phyloP scores from a whole-genome alignment of 2,329 filamentous ascomycete genomes.

The Bipolaris cookei region DNA sequence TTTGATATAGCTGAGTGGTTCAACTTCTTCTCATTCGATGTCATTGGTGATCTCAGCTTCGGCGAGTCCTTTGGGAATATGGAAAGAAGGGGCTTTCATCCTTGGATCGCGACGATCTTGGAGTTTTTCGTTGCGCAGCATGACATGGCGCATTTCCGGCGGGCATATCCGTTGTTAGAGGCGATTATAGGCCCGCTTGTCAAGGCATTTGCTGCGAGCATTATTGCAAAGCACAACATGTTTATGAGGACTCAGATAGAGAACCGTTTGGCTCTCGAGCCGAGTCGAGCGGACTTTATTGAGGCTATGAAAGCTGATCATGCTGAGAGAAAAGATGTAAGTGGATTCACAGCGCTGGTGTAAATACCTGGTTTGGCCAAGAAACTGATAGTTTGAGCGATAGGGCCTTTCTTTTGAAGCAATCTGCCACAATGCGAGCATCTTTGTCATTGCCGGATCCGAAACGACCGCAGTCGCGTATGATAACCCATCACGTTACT shows the following conservation, averaged over 20 bases:
- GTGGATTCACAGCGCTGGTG: no score
- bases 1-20: slow-evolving; percentile 26
- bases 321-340: no score
- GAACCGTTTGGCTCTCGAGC: no score
- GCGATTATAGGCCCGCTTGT: background rate
- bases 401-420: slow-evolving; percentile 19
- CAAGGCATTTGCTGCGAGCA: no score
- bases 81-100: slow-evolving; percentile 21
- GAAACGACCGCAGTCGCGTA: slow-evolving; percentile 23
- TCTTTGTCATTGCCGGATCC: slow-evolving; percentile 30
- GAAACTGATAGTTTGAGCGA: background rate
- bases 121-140: slow-evolving; percentile 21
- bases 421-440: slow-evolving; percentile 14
- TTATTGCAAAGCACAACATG: no score
- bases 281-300: no score
- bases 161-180: no score
- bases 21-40: slow-evolving; percentile 25
- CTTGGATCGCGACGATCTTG: slow-evolving; percentile 28
- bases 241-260: no score
- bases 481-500: background rate
- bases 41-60: slow-evolving; percentile 57
- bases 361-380: background rate
- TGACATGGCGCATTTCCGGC: slow-evolving; percentile 3
- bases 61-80: slow-evolving; percentile 52
- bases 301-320: no score